Base-by-base conservation (phyloP, 495 filamentous ascomycete genomes). In the Oleoguttula mirabilis region DNA sequence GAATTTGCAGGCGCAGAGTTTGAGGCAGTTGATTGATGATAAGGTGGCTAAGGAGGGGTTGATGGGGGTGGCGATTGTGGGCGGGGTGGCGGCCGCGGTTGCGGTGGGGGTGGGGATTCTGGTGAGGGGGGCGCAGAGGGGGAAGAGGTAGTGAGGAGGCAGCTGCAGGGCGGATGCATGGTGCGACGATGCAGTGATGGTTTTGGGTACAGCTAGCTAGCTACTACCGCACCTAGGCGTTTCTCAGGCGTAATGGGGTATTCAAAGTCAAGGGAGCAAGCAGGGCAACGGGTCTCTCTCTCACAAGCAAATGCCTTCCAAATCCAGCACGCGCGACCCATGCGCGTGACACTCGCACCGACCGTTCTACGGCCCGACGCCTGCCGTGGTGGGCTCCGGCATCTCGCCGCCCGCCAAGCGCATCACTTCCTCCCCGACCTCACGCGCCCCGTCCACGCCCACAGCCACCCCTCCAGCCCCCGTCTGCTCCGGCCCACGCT, bases 61-160 rank as follows among this genome's bases (percentile, higher is more conserved):
- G 48, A 67, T 95, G 68, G 90, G 90, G 21, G 85, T 94, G 47
- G 90, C 90, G n/a, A 96, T 98, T 60, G 75, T 96, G 33, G 86
- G 90, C 47, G 90, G 90, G 28, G 70, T 96, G 38, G 88, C 88
- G 31, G 78, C 96, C 49, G 87, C 84, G 7, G 90, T 87, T 10
- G 88, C 87, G n/a, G 77, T 94, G 20, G 48, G 48, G 23, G 79
- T 95, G 21, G 90, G 88, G 20, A 84, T 83, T 24, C 69, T 94
- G 52, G 56, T 98, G 31, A 79, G 74, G 63, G 78, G 82, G 24
- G 55, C 73, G 40, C 66, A 69, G 57, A 76, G 75, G 66, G 73
- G 45, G 45, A 43, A 50, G 42, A 42, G 43, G 42, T 10, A 16
- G 11, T 4, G 20, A 19, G 10, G 20, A 20, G 8, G 5, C 19